Evolutionary conservation across 345 rosid species (phyloP).

Genomic region (Conringia planisiliqua): DNA sequence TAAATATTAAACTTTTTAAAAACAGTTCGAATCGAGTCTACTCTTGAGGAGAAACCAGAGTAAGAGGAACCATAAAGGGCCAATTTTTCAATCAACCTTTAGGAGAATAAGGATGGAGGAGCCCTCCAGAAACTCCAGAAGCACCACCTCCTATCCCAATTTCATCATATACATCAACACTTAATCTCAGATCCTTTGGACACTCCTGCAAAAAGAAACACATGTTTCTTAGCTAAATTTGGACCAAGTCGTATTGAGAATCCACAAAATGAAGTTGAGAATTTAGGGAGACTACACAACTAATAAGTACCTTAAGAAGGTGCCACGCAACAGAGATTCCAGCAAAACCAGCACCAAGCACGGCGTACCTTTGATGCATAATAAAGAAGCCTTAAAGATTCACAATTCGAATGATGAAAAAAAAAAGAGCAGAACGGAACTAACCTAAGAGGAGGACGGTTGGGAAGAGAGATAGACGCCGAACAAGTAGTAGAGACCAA

Average conservation of each 20-base stretch:
- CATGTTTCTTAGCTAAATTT: background rate
- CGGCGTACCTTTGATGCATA: slow-evolving; percentile 58
- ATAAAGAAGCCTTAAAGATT: background rate
- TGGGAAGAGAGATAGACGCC: slow-evolving; percentile 15
- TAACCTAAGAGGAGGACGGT: slow-evolving; percentile 32
- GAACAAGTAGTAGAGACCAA: background rate
- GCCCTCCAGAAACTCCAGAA: slow-evolving; percentile 94
- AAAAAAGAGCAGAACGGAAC: background rate
- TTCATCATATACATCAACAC: slow-evolving; percentile 79
- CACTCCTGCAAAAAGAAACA: slow-evolving; percentile 44
- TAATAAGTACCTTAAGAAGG: slow-evolving; percentile 51
- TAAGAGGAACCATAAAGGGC: background rate
- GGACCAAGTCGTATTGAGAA: background rate
- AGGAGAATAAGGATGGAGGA: slow-evolving; percentile 90
- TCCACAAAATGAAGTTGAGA: background rate
- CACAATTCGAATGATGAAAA: background rate
- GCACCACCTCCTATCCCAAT: slow-evolving; percentile 92
- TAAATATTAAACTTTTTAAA: slow-evolving; percentile 33
- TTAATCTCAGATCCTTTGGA: slow-evolving; percentile 45
- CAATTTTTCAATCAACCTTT: slow-evolving; percentile 47
- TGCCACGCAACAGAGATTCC: slow-evolving; percentile 94
- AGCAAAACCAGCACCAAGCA: slow-evolving; percentile 96
- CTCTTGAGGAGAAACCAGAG: background rate
- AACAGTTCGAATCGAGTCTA: background rate
- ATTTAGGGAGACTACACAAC: background rate